phyloP scores from a whole-genome alignment of 1,284 basidiomycete genomes.

The Puccinia triticina region DNA sequence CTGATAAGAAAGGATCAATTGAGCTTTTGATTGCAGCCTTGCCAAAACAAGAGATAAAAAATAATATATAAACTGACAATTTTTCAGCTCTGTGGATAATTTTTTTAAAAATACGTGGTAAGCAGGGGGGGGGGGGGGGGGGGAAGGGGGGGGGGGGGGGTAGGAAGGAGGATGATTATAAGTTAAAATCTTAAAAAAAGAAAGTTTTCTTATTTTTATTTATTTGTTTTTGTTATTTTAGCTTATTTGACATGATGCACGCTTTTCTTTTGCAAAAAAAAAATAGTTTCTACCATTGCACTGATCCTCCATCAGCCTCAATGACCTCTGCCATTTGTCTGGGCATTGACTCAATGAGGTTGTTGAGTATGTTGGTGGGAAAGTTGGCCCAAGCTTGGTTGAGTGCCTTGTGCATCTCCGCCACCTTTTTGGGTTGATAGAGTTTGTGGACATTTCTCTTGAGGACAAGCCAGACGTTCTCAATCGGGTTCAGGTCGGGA shows the following conservation, averaged over 20 bases:
- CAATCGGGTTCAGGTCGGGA: conserved; percentile 61
- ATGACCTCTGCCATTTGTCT: conserved; percentile 21
- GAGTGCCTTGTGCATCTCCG: not conserved
- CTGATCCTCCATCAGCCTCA: conserved; percentile 7
- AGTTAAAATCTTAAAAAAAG: too few relatives aligned
- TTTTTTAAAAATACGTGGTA: not conserved
- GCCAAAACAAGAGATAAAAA: not conserved
- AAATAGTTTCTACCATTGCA: not conserved
- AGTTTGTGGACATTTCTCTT: too few relatives aligned
- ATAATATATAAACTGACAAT: not conserved
- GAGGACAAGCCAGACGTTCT: too few relatives aligned
- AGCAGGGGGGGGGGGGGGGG: not conserved
- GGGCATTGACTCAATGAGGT: too few relatives aligned
- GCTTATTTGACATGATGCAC: not conserved
- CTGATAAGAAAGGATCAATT: too few relatives aligned
- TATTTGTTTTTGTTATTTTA: not conserved
- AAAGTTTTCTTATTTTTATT: too few relatives aligned
- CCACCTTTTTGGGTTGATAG: too few relatives aligned
- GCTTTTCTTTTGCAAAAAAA: not conserved
- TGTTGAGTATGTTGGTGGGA: not conserved
- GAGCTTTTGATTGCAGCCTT: not conserved
- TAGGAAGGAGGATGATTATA: conserved; percentile 1
- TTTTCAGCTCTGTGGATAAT: not conserved
- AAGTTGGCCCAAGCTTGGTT: conserved; percentile 14
- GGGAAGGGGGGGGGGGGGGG: too few relatives aligned